Evolutionary conservation across 805 yeast species (phyloP).

Genomic region (Barnettozyma vustinii): DNA sequence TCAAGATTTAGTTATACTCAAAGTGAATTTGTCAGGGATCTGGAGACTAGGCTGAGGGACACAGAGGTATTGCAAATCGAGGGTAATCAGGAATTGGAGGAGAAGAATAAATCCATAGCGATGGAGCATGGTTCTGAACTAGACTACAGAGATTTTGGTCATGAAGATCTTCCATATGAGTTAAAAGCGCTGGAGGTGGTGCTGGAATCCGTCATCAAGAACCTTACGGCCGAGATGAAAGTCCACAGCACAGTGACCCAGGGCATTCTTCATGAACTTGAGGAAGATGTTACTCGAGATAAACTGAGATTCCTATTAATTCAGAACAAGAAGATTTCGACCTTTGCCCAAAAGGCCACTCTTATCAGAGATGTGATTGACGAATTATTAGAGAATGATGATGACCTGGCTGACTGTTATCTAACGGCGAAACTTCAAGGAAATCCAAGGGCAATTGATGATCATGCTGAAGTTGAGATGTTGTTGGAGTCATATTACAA

Average conservation of each 20-base stretch:
- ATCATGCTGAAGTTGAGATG: constrained; percentile 86
- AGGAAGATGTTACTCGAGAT: constrained; percentile 73
- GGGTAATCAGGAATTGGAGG: not conserved
- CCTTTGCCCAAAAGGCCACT: constrained; percentile 78
- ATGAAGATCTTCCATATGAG: constrained; percentile 70
- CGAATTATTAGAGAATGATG: constrained; percentile 83
- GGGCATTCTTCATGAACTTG: constrained; percentile 71
- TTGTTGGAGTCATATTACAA: constrained; percentile 85
- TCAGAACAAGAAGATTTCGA: constrained; percentile 78
- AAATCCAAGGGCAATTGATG: constrained; percentile 44
- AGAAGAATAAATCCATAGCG: not conserved
- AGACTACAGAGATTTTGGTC: not conserved
- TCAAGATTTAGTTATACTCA: constrained; percentile 56
- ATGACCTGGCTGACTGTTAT: constrained; percentile 75
- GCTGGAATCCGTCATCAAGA: constrained; percentile 70
- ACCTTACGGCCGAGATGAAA: constrained; percentile 80
- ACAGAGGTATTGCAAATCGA: not conserved
- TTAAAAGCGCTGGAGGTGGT: constrained; percentile 87
- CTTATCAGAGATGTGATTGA: constrained; percentile 80
- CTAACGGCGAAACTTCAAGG: constrained; percentile 55
- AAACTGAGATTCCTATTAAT: constrained; percentile 73
- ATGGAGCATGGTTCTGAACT: constrained; percentile 2
- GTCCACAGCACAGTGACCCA: constrained; percentile 73
- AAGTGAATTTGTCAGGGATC: constrained; percentile 74
- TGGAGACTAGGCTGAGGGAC: constrained; percentile 58